These are phyloP conservation scores for Calonectria multiphialidica DNA, from an alignment of 2,329 filamentous ascomycete species.

Conservation along the genomic window DNA sequence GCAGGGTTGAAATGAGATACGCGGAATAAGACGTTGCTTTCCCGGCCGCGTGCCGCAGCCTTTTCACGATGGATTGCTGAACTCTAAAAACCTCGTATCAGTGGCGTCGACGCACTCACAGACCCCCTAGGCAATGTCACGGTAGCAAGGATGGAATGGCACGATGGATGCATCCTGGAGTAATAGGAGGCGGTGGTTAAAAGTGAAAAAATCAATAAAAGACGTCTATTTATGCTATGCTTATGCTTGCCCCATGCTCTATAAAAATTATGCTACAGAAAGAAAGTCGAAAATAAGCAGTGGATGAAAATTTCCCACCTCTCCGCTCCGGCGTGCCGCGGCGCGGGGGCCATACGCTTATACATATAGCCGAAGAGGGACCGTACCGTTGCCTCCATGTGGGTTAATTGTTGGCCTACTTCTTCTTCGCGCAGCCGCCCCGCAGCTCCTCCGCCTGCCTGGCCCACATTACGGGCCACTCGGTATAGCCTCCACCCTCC, in stretches of 20 bases:
- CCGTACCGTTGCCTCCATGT: neutral
- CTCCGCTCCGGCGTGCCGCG: neutral
- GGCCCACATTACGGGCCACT: conserved; percentile 27
- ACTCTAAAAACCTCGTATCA: conserved; percentile 2
- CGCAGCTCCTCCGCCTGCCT: conserved; percentile 5
- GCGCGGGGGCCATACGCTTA: neutral
- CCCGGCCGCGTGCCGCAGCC: neutral
- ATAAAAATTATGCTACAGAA: conserved; percentile 2
- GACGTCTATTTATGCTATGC: conserved; percentile 3
- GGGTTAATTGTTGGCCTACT: neutral
- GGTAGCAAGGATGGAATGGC: neutral
- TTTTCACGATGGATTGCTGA: neutral
- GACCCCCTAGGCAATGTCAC: neutral
- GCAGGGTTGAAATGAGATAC: conserved; percentile 1
- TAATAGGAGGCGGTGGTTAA: neutral
- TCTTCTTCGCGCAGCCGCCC: neutral
- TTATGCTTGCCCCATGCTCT: neutral
- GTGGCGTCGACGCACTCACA: neutral
- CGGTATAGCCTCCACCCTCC: conserved; percentile 27
- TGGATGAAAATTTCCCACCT: neutral
- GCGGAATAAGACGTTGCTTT: conserved; percentile 5
- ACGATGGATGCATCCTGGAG: neutral
- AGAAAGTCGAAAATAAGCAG: neutral
- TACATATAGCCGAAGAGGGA: neutral
- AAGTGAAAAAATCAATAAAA: neutral